Evolutionary conservation across 2,329 filamentous ascomycete species (phyloP).

Genomic region (Onygenales sp.): DNA sequence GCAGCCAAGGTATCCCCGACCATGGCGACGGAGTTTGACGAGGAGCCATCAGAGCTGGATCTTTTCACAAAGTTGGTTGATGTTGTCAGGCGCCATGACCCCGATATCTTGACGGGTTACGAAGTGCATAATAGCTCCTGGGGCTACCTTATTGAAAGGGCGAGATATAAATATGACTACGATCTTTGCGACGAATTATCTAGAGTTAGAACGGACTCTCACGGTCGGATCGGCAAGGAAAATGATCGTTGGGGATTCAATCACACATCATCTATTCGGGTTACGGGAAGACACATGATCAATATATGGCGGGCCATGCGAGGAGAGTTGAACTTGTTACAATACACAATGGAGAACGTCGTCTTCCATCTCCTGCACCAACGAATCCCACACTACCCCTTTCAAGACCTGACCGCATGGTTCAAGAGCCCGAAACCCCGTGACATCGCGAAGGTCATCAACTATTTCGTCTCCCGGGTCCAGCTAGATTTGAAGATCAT

Average conservation of each 20-base stretch:
- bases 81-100: constrained; percentile 73
- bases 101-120: constrained; percentile 88
- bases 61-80: constrained; percentile 78
- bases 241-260: constrained; percentile 89
- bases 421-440: constrained; percentile 59
- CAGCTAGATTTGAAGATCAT: constrained; percentile 83
- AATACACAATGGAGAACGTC: constrained; percentile 95
- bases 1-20: constrained; percentile 54
- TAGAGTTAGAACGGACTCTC: constrained; percentile 72
- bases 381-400: constrained; percentile 79
- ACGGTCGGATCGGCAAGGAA: constrained; percentile 77
- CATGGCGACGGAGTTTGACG: constrained; percentile 54
- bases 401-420: constrained; percentile 72
- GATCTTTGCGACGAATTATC: constrained; percentile 88
- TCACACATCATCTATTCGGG: constrained; percentile 78
- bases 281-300: constrained; percentile 94
- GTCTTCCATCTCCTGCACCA: constrained; percentile 82
- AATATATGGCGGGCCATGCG: constrained; percentile 97
- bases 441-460: constrained; percentile 64
- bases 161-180: constrained; percentile 75
- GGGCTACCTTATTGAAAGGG: constrained; percentile 91
- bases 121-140: constrained; percentile 90
- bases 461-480: constrained; percentile 67
- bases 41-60: constrained; percentile 73
- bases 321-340: constrained; percentile 78